Evolutionary conservation across 1,284 basidiomycete species (phyloP), one percentile per base, ranked within the genome.

Genomic region (Cutaneotrichosporon cavernicola): DNA sequence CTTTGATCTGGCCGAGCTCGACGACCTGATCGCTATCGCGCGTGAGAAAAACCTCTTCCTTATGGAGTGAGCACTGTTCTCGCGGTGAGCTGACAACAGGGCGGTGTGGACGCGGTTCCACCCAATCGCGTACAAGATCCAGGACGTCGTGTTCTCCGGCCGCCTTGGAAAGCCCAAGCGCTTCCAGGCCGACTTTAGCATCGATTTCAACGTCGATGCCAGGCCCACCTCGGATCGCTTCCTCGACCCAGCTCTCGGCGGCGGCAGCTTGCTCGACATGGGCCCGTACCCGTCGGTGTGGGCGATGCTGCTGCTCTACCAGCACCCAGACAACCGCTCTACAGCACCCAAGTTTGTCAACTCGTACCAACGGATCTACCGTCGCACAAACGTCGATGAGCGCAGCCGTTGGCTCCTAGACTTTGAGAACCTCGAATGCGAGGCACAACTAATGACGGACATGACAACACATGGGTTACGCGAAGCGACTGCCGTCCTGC

Each of bases 241-340:
- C 51, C 26, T 92, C 67, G 87, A 92, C 71, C 91, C 92, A 1
- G 78, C 81, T 16, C 83, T 95, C 3, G 92, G 90, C 22, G 92
- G 92, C n/a, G 92, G 92, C 1, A 90, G 88, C 8, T 74, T 96
- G 40, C 85, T 95, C 49, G 93, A 95, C 76, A 83, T 89, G 69
- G 90, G 90, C 0, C 89, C 90, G n/a, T 92, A 92, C 78, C 90
- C 90, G 2, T 82, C 91, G 65, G 84, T 92, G 69, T 91, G 90
- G 90, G 88, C 90, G 9, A 88, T 91, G 73, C 82, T 91, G 43
- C 83, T 85, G 0, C 82, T 92, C n/a, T 91, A 89, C 74, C 91
- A 92, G 71, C 84, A 91, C 76, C 87, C 89, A 4, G 81, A 51
- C 38, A 75, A 73, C 69, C 74, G 83, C 34, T 90, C 90, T 76